Base-by-base conservation (phyloP, 345 rosid species). In the Orychophragmus violaceus region DNA sequence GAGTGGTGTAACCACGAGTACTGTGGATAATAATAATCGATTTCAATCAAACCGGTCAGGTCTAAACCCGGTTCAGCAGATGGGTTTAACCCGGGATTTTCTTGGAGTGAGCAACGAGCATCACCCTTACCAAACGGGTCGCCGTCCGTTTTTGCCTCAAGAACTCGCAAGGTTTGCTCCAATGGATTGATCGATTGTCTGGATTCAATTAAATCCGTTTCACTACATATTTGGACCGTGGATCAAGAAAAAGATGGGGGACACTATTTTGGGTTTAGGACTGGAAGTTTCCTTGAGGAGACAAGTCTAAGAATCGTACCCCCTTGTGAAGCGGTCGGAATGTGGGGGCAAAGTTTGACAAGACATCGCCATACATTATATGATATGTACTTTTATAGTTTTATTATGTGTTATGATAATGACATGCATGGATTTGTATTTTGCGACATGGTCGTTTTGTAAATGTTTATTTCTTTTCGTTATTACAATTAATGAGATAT, bases 131-230 rank as follows among this genome's bases (percentile, higher is more conserved):
- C 83, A 79, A 53, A 64, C 81, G 0, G 76, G 73, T 29, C 80
- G 84, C 28, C 85, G 85, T 23, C 82, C 84, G 72, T 79, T 76
- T 22, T 28, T 69, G 36, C 82, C 87, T 2, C 90, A 83, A 32
- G 95, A 92, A 62, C 74, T 89, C 0, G 93, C 87, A 33, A 86
- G 83, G 72, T 82, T 92, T 66, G 90, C 95, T 64, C 82, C 94
- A 39, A 57, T 87, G 61, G 83, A 79, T 60, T 81, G 14, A 41
- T 41, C 1, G 14, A 21, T 48, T 28, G 16, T 36, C 11, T 16
- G 24, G 24, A 13, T 33, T 17, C 14, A 8, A 50, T 51, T 30
- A 36, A 23, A 39, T 61, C 5, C 22, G 17, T 50, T 29, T 32
- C 6, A 6, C 18, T 45, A 30, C 51, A 24, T 35, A 14, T 14